Conservation (phyloP, 2,329 filamentous ascomycete species). For the Penicillium freii region DNA sequence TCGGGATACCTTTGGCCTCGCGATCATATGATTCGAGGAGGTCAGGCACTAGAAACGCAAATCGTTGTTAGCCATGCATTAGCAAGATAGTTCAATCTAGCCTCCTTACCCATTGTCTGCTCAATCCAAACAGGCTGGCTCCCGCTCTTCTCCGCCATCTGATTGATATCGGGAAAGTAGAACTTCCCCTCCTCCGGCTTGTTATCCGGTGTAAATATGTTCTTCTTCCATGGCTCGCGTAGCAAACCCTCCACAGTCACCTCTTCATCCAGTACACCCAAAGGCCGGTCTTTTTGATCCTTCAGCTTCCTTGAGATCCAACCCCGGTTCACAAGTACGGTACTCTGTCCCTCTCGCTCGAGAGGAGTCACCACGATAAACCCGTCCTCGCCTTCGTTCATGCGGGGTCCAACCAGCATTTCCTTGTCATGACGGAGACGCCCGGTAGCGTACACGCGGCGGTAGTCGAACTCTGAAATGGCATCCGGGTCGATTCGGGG, state of each 20-base stretch:
- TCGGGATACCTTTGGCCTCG: constrained; percentile 78
- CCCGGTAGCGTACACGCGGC: constrained; percentile 74
- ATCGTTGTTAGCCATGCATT: constrained; percentile 16
- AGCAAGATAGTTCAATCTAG: constrained; percentile 3
- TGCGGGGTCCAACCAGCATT: constrained; percentile 90
- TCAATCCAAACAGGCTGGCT: constrained; percentile 93
- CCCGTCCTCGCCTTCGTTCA: constrained; percentile 85
- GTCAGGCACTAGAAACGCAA: constrained; percentile 63
- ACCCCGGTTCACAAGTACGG: constrained; percentile 82
- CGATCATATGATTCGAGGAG: constrained; percentile 73
- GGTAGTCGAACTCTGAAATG: constrained; percentile 86
- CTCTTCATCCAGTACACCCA: constrained; percentile 66
- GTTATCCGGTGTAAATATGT: constrained; percentile 94
- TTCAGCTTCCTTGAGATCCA: constrained; percentile 82
- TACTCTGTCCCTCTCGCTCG: constrained; percentile 62
- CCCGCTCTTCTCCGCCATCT: constrained; percentile 82
- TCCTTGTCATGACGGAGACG: constrained; percentile 81
- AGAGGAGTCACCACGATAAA: constrained; percentile 90
- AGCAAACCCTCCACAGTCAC: constrained; percentile 81
- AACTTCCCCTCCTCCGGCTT: constrained; percentile 78
- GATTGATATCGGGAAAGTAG: constrained; percentile 88
- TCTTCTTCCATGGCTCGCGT: constrained; percentile 91
- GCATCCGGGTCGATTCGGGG: constrained; percentile 77
- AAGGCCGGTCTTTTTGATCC: constrained; percentile 60
- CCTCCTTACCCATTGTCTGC: constrained; percentile 76